Base-by-base conservation (phyloP, 805 yeast species). In the Komagataella pseudopastoris region DNA sequence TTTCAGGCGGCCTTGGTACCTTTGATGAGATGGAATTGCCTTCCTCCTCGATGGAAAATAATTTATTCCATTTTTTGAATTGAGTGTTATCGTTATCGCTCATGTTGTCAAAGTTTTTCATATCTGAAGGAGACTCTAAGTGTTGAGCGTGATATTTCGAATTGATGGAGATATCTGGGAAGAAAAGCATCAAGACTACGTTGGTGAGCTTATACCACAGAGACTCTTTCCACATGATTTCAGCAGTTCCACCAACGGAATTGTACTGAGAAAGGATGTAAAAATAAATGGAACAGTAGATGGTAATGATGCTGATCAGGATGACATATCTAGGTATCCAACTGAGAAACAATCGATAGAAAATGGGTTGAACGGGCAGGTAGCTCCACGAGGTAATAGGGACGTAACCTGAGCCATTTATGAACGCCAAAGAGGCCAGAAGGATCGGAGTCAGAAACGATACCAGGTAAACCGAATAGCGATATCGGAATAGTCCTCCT, bases 301-400 rank as follows among this genome's bases (percentile, higher is more conserved):
- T 78, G 3, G 72, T 63, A 43, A 86, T 59, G 56, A 90, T 85
- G 23, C 75, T 60, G 7, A 85, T 61, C 53, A 85, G 75, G 51
- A 89, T 76, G 52, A 77, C 65, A 61, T 80, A 88, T 49, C 96
- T 72, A 10, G 95, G 89, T 1, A 80, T 81, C 96, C 96, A 90
- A 56, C 88, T 78, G 49, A 89, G 67, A 1, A 71, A 88, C 45
- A 84, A 61, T 52, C 88, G 70, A 62, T 80, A 83, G 93, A 93
- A 88, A 6, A 73, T 61, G 0, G 95, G 95, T 1, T 67, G 55
- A 46, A 78, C 77, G 0, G 96, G 89, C 52, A 89, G 68, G 63
- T 84, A 88, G 61, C 95, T 84, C 89, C 88, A 85, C 55, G 82
- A 77, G 46, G 83, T 78, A 53, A 77, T 72, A 24, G 88, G 80